Conservation (phyloP, 441 rosid species). For the Gossypium laxum region DNA sequence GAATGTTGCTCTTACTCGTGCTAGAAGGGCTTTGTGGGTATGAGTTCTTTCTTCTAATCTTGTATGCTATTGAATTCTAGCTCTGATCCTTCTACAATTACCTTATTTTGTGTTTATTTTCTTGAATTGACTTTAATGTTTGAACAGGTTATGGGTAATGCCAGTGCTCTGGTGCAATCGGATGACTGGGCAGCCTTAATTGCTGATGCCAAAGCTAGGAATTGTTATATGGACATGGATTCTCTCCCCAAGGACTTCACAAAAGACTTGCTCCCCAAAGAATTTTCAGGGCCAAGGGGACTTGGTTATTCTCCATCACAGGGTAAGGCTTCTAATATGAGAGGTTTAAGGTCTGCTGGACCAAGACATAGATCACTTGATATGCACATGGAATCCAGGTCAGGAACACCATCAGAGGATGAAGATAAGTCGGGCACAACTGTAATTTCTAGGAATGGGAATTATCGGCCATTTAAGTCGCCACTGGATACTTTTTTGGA, state of each 20-base stretch:
- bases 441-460: conserved; percentile 46
- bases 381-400: conserved; percentile 49
- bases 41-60: conserved; percentile 5
- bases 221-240: conserved; percentile 84
- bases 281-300: conserved; percentile 38
- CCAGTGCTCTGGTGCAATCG: conserved; percentile 64
- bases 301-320: conserved; percentile 29
- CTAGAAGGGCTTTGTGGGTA: conserved; percentile 95
- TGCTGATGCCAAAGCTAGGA: conserved; percentile 75
- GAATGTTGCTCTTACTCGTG: conserved; percentile 99
- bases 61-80: background rate
- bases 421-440: conserved; percentile 46
- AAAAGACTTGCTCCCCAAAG: conserved; percentile 13
- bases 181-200: conserved; percentile 95
- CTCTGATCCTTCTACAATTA: background rate
- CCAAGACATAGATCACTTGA: conserved; percentile 59
- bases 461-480: conserved; percentile 33
- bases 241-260: conserved; percentile 67
- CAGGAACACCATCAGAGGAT: conserved; percentile 63
- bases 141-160: conserved; percentile 91
- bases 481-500: conserved; percentile 45
- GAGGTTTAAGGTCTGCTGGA: conserved; percentile 59
- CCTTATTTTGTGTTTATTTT: conserved; percentile 2
- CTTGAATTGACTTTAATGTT: conserved; percentile 1
- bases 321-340: conserved; percentile 47